Evolutionary conservation across 352 stramenopile species (phyloP).

Genomic region (Globisporangium apiculatum): DNA sequence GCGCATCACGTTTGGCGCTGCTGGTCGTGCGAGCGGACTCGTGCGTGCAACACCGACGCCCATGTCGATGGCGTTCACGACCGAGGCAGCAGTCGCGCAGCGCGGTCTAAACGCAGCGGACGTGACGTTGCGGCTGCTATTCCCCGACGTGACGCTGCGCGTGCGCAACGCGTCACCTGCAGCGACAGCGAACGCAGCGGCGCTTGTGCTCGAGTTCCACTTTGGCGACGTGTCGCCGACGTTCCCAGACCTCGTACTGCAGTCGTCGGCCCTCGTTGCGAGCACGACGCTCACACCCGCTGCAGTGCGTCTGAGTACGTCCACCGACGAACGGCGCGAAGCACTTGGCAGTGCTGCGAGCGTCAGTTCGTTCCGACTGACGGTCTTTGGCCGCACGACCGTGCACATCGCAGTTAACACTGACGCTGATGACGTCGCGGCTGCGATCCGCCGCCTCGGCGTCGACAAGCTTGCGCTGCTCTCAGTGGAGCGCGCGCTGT

Average conservation of each 20-base stretch:
- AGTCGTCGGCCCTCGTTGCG: constrained; percentile 1
- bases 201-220: constrained; percentile 5
- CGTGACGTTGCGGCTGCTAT: constrained; percentile 4
- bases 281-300: constrained; percentile 1
- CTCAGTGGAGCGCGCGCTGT: constrained; percentile 1
- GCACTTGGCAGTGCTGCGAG: neutral
- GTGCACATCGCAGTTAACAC: neutral
- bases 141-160: constrained; percentile 2
- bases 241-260: constrained; percentile 10
- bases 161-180: constrained; percentile 4
- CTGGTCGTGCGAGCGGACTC: neutral
- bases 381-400: constrained; percentile 7
- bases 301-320: neutral
- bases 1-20: constrained; percentile 13
- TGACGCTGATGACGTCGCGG: constrained; percentile 5
- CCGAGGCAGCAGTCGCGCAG: neutral
- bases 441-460: constrained; percentile 4
- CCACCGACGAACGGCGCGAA: neutral
- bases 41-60: neutral
- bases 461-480: constrained; percentile 2
- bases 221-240: neutral
- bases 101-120: constrained; percentile 4
- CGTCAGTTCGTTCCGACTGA: constrained; percentile 4
- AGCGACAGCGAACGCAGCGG: neutral
- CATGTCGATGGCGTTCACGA: constrained; percentile 4